phyloP scores from a whole-genome alignment of 2,329 filamentous ascomycete genomes.

The Emmonsia crescens region DNA sequence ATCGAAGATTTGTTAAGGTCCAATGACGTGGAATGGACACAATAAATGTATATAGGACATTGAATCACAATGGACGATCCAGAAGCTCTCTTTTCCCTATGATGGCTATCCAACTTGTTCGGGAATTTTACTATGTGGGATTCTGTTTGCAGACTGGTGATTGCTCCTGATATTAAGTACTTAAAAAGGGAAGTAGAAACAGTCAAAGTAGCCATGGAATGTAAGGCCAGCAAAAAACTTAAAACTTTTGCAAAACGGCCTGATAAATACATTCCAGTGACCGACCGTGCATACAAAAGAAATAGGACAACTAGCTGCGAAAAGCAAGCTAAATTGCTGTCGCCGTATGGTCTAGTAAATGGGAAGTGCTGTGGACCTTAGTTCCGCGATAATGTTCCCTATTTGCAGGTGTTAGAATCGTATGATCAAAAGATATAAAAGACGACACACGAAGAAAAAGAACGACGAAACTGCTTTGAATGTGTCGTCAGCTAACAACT shows the following conservation, averaged over 20 bases:
- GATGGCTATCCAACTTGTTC: not conserved
- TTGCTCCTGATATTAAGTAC: not conserved
- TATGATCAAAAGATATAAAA: not conserved
- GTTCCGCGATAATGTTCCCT: not conserved
- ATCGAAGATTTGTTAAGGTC: not conserved
- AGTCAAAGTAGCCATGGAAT: not conserved
- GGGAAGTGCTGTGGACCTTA: not conserved
- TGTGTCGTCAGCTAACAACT: not conserved
- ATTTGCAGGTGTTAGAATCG: not conserved
- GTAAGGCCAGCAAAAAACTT: not conserved
- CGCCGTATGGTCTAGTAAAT: not conserved
- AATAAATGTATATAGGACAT: not conserved
- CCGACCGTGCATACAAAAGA: not conserved
- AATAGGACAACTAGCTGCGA: not conserved
- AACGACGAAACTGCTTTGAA: not conserved
- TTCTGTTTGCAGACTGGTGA: not conserved
- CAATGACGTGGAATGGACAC: not conserved
- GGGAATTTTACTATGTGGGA: not conserved
- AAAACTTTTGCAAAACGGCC: not conserved
- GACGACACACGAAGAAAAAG: not conserved
- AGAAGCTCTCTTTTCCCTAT: not conserved
- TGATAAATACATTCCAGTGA: not conserved
- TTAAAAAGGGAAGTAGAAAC: not conserved
- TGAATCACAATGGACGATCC: not conserved
- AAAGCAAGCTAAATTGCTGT: not conserved